Percentiles rank a stretch among this genome's conserved stretches.
phyloP scores from a whole-genome alignment of 2,329 filamentous ascomycete genomes.

The Microascus cirrosus region DNA sequence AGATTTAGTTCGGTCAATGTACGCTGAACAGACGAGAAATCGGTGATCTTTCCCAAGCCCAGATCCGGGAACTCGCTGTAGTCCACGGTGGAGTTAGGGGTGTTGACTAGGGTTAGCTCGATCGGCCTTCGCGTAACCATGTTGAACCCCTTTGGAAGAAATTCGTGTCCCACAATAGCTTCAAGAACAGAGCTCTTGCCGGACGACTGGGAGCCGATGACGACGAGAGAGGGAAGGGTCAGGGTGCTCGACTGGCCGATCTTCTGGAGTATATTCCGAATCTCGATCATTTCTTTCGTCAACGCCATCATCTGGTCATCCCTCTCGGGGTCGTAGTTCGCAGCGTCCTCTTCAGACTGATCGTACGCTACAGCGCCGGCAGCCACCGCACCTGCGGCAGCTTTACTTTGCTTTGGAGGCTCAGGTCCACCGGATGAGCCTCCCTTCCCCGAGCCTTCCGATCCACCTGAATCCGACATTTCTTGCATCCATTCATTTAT shows the following conservation, averaged over 20 bases:
- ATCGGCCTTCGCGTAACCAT: slow-evolving; percentile 97
- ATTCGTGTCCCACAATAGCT: slow-evolving; percentile 95
- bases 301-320: slow-evolving; percentile 99
- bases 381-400: slow-evolving; percentile 52
- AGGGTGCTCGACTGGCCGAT: slow-evolving; percentile 86
- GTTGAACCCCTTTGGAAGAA: slow-evolving; percentile 93
- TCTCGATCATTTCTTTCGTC: slow-evolving; percentile 99
- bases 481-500: slow-evolving; percentile 3
- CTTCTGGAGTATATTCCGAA: slow-evolving; percentile 78
- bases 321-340: slow-evolving; percentile 49
- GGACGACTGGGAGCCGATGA: slow-evolving; percentile 95
- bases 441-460: slow-evolving; percentile 30
- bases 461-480: neutral
- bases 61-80: slow-evolving; percentile 95
- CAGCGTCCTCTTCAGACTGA: slow-evolving; percentile 28
- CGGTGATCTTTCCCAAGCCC: slow-evolving; percentile 77
- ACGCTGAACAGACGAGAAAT: slow-evolving; percentile 85
- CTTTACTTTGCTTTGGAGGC: slow-evolving; percentile 47
- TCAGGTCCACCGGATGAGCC: slow-evolving; percentile 34
- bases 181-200: slow-evolving; percentile 97
- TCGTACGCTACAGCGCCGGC: slow-evolving; percentile 57
- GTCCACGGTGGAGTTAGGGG: slow-evolving; percentile 72
- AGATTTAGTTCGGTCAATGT: slow-evolving; percentile 92
- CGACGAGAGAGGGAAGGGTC: slow-evolving; percentile 92
- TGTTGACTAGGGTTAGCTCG: slow-evolving; percentile 92